phyloP scores from a whole-genome alignment of 805 yeast species.

The Sugiyamaella chiloensis region DNA sequence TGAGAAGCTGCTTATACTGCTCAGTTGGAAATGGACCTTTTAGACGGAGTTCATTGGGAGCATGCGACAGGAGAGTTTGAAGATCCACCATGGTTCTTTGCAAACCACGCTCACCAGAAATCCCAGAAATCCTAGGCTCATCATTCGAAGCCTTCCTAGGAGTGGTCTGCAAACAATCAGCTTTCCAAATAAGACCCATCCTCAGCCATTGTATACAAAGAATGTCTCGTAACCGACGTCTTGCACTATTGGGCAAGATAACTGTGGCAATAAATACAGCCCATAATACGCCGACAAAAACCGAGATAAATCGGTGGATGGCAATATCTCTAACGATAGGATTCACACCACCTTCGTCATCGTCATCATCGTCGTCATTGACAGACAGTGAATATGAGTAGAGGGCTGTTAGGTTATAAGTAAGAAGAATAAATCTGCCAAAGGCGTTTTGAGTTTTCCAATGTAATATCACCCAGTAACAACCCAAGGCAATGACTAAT shows the following conservation, averaged over 20 bases:
- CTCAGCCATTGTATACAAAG: conserved; percentile 71
- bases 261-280: conserved; percentile 65
- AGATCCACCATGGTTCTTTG: conserved; percentile 59
- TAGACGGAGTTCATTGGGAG: conserved; percentile 70
- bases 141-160: conserved; percentile 14
- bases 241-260: conserved; percentile 72
- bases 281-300: conserved; percentile 70
- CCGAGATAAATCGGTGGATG: conserved; percentile 71
- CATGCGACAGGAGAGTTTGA: conserved; percentile 58
- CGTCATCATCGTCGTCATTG: conserved; percentile 48
- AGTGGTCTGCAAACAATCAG: conserved; percentile 53
- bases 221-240: conserved; percentile 62
- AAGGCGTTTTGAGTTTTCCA: conserved; percentile 54
- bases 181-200: conserved; percentile 77
- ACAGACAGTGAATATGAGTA: conserved; percentile 68
- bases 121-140: conserved; percentile 24
- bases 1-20: conserved; percentile 49
- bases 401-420: conserved; percentile 74
- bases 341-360: conserved; percentile 64
- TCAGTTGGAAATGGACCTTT: conserved; percentile 66
- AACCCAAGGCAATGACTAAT: conserved; percentile 37
- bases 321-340: conserved; percentile 75
- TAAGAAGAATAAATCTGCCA: conserved; percentile 59
- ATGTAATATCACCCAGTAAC: conserved; percentile 55
- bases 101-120: conserved; percentile 38